Percentiles rank a stretch among this genome's conserved stretches.
Evolutionary conservation across 1,284 basidiomycete species (phyloP).

Genomic region (Ganoderma meredithae): DNA sequence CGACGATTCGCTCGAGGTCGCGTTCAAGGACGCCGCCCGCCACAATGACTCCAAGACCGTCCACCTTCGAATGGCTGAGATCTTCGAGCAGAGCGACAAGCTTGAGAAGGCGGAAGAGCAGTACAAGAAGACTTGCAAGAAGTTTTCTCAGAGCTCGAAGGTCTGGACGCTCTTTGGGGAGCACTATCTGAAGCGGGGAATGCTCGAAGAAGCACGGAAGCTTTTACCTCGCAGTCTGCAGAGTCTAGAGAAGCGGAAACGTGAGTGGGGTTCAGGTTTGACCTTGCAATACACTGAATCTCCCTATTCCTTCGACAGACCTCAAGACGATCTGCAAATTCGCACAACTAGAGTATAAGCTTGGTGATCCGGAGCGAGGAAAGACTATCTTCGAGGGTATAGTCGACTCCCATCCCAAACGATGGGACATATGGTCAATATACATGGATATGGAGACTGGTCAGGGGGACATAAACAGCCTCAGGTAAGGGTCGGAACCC

Average conservation of each 20-base stretch:
- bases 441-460: constrained; percentile 96
- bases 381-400: constrained; percentile 98
- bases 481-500: constrained; percentile 57
- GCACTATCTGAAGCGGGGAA: constrained; percentile 75
- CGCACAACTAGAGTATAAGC: constrained; percentile 94
- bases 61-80: constrained; percentile 84
- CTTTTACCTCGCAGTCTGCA: constrained; percentile 92
- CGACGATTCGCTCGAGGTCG: constrained; percentile 76
- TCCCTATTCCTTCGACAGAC: constrained; percentile 57
- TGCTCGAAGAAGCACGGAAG: constrained; percentile 83
- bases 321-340: constrained; percentile 95
- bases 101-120: constrained; percentile 89
- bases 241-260: constrained; percentile 94
- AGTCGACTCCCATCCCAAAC: constrained; percentile 92
- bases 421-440: constrained; percentile 95
- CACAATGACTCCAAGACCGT: constrained; percentile 94
- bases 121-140: constrained; percentile 86
- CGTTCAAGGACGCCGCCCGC: constrained; percentile 91
- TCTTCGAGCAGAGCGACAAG: constrained; percentile 88
- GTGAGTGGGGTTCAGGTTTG: constrained; percentile 56
- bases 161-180: constrained; percentile 93
- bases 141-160: constrained; percentile 91
- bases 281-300: neutral
- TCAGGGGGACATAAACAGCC: constrained; percentile 77
- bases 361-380: constrained; percentile 93